Evolutionary conservation across 805 yeast genomes (phyloP).

Genomic region (Candida adriatica): DNA sequence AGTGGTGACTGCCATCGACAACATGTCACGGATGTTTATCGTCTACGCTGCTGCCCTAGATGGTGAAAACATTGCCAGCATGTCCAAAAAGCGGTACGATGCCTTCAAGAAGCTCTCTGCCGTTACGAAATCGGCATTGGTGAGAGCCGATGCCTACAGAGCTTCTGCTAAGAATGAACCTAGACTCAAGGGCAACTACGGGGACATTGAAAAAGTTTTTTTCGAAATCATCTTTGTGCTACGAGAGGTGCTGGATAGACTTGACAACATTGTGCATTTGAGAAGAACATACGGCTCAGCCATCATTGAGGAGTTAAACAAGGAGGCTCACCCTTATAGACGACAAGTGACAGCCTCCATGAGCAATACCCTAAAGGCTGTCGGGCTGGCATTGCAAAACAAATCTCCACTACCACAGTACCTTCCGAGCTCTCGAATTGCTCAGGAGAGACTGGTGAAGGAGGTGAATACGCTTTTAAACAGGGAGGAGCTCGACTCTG

Average conservation of each 20-base stretch:
- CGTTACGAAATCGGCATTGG: conserved; percentile 32
- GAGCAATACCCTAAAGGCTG: conserved; percentile 31
- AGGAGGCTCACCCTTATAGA: conserved; percentile 34
- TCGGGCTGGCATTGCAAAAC: conserved; percentile 35
- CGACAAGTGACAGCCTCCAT: conserved; percentile 38
- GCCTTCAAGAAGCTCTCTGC: conserved; percentile 28
- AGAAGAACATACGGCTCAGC: conserved; percentile 40
- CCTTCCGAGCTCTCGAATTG: conserved; percentile 40
- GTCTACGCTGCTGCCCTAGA: conserved; percentile 34
- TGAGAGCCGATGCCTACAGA: conserved; percentile 34
- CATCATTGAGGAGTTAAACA: conserved; percentile 36
- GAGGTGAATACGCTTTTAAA: conserved; percentile 34
- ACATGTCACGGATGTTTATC: conserved; percentile 32
- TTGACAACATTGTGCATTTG: conserved; percentile 38
- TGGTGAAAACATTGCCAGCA: conserved; percentile 24
- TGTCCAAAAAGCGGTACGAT: conserved; percentile 26
- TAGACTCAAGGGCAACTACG: conserved; percentile 39
- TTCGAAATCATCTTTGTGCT: conserved; percentile 38
- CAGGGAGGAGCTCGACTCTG: conserved; percentile 9
- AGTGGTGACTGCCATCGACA: conserved; percentile 33
- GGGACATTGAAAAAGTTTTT: conserved; percentile 32
- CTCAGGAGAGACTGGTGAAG: conserved; percentile 39
- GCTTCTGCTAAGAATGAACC: conserved; percentile 39
- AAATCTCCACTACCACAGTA: conserved; percentile 45
- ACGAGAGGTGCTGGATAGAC: conserved; percentile 39